Evolutionary conservation across 768 basidiomycete genomes (phyloP).

Genomic region (Rhodotorula paludigena): DNA sequence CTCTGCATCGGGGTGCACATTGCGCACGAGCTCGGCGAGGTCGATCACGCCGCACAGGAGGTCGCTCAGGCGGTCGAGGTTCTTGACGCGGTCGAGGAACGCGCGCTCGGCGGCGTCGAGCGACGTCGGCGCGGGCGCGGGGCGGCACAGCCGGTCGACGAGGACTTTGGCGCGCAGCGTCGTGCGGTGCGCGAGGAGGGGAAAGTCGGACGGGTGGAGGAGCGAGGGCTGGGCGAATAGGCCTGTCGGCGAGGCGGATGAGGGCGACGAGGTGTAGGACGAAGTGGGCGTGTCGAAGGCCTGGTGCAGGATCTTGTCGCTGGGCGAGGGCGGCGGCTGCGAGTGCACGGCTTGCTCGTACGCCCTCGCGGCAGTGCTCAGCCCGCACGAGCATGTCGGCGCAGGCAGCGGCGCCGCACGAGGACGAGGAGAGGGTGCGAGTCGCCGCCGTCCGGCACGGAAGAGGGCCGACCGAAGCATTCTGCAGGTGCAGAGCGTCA

Average conservation of each 20-base stretch:
- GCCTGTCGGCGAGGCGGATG: slow-evolving; percentile 52
- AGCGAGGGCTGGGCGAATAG: slow-evolving; percentile 77
- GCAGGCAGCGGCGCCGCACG: neutral
- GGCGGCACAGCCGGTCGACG: slow-evolving; percentile 65
- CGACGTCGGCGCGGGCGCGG: slow-evolving; percentile 20
- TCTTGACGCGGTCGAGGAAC: slow-evolving; percentile 61
- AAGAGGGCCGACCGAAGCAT: neutral
- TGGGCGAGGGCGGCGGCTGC: neutral
- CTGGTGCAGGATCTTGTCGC: slow-evolving; percentile 23
- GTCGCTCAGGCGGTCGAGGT: slow-evolving; percentile 92
- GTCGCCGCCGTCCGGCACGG: neutral
- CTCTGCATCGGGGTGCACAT: slow-evolving; percentile 77
- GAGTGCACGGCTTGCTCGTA: neutral
- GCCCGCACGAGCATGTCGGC: neutral
- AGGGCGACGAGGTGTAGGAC: slow-evolving; percentile 11
- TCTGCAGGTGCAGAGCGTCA: neutral
- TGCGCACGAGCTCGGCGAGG: slow-evolving; percentile 85
- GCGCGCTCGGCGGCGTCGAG: slow-evolving; percentile 56
- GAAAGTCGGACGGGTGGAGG: slow-evolving; percentile 63
- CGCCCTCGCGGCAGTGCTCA: neutral
- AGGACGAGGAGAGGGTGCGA: neutral
- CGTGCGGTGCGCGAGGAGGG: slow-evolving; percentile 70
- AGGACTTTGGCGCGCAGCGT: slow-evolving; percentile 72
- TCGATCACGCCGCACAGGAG: slow-evolving; percentile 94
- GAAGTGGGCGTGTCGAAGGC: slow-evolving; percentile 27